Conservation (phyloP, 768 basidiomycete species). For the Boletellus sp. region DNA sequence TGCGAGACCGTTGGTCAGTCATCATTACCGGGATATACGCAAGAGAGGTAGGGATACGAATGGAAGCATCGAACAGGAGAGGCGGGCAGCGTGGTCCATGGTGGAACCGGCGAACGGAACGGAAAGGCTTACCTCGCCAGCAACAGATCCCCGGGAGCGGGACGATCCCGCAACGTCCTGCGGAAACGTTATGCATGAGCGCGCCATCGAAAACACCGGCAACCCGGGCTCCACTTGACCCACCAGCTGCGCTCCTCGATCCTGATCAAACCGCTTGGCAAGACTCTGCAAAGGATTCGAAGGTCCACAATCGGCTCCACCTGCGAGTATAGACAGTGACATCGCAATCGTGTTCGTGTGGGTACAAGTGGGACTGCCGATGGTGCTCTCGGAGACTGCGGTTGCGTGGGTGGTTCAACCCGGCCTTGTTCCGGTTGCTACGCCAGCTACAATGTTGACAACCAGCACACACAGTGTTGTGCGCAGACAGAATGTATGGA, state of each 20-base stretch:
- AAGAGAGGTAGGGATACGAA: conserved; percentile 1
- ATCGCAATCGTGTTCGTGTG: conserved; percentile 35
- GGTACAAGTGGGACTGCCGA: neutral
- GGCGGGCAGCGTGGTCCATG: neutral
- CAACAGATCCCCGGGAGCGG: conserved; percentile 38
- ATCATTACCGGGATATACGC: neutral
- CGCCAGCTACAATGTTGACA: neutral
- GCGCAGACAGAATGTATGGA: neutral
- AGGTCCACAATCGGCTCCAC: conserved; percentile 77
- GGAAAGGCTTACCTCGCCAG: conserved; percentile 50
- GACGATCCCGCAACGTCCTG: conserved; percentile 70
- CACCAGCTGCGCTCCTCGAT: conserved; percentile 79
- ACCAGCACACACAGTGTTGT: neutral
- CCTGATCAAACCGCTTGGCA: conserved; percentile 73
- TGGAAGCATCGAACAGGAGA: neutral
- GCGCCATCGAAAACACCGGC: neutral
- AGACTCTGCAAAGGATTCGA: conserved; percentile 78
- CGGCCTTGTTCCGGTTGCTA: neutral
- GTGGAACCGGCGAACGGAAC: conserved; percentile 10
- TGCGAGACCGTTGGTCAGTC: neutral
- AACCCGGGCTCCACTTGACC: conserved; percentile 10
- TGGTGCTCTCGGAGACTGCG: neutral
- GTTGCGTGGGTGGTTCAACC: neutral
- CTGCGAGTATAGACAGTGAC: conserved; percentile 78
- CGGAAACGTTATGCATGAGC: conserved; percentile 1